Evolutionary conservation across 2,329 filamentous ascomycete species (phyloP).

Genomic region (Monosporascus sp.): DNA sequence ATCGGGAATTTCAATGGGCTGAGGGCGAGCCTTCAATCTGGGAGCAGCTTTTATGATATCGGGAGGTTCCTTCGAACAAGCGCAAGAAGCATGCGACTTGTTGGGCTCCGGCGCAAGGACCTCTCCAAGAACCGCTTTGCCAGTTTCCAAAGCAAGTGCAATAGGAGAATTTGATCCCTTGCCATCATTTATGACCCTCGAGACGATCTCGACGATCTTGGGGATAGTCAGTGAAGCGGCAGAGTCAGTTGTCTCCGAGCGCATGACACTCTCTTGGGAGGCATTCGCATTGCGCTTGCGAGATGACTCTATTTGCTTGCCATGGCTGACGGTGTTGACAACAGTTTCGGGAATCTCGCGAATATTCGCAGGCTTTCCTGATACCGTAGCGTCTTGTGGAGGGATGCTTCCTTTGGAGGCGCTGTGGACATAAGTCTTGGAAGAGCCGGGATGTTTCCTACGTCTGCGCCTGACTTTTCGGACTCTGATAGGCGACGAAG

Average conservation of each 20-base stretch:
- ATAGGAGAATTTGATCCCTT: neutral
- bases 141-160: neutral
- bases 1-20: neutral
- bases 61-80: neutral
- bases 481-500: slow-evolving; percentile 5
- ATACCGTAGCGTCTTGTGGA: neutral
- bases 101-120: neutral
- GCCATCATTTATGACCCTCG: neutral
- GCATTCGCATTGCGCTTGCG: neutral
- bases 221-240: neutral
- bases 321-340: neutral
- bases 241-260: neutral
- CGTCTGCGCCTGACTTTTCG: neutral
- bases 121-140: neutral
- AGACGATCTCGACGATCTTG: neutral
- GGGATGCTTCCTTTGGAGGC: neutral
- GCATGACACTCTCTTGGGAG: neutral
- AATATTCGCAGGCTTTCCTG: neutral
- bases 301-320: neutral
- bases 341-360: neutral
- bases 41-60: neutral
- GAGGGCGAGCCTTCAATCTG: neutral
- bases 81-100: neutral
- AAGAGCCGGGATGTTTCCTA: neutral
- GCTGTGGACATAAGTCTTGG: neutral